Conservation (phyloP, 2,329 filamentous ascomycete species). For the Furcasterigmium furcatum region DNA sequence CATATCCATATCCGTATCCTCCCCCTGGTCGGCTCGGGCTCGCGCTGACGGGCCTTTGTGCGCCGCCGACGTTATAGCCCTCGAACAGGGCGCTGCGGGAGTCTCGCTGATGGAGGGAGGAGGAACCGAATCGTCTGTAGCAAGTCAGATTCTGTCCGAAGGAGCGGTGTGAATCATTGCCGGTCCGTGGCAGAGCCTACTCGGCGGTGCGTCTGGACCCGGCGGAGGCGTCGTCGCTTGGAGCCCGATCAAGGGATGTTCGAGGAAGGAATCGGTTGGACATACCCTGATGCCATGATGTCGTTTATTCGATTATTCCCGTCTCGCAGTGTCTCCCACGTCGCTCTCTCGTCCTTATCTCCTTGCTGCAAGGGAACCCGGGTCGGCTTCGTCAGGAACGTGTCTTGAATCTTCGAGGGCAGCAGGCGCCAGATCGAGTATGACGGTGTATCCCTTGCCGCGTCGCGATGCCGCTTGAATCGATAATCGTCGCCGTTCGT, state of each 20-base stretch:
- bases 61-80: constrained; percentile 56
- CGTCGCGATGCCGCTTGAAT: no score
- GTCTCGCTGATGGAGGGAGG: constrained; percentile 71
- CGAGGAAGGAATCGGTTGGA: not conserved
- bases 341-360: no score
- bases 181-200: not conserved
- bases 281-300: constrained; percentile 1
- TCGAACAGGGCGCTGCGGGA: constrained; percentile 72
- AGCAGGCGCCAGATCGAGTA: no score
- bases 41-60: constrained; percentile 38
- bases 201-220: no score
- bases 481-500: no score
- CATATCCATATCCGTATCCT: constrained; percentile 49
- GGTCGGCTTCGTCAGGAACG: no score
- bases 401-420: no score
- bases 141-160: not conserved
- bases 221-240: not conserved
- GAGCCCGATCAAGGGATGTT: no score
- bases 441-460: no score
- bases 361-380: no score
- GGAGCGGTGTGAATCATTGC: no score
- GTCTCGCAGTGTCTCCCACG: no score
- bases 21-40: constrained; percentile 41
- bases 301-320: not conserved
- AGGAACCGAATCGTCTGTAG: constrained; percentile 54